Conservation (phyloP, 805 yeast species). For the Barnettozyma siamensis region DNA sequence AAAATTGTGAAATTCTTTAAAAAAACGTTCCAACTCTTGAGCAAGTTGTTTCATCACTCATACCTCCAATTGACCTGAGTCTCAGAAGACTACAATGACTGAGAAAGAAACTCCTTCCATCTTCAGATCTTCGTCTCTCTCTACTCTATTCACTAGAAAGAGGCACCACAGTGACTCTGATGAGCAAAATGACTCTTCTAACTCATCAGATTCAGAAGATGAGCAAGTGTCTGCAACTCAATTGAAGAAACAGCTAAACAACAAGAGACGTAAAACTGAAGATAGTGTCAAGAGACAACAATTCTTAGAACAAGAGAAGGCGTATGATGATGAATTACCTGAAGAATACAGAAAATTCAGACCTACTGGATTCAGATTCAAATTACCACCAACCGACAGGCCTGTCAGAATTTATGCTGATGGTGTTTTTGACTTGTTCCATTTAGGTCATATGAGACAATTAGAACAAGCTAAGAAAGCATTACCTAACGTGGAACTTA, state of each 20-base stretch:
- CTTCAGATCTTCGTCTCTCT: conserved; percentile 8
- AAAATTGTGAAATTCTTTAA: no score
- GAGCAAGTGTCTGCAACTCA: conserved; percentile 8
- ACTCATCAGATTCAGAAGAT: conserved; percentile 2
- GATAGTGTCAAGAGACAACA: conserved; percentile 21
- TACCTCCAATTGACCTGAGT: no score
- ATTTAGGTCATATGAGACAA: conserved; percentile 96
- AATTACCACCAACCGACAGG: conserved; percentile 77
- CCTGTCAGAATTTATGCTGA: conserved; percentile 96
- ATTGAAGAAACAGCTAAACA: no score
- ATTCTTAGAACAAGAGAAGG: conserved; percentile 43
- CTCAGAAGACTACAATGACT: no score
- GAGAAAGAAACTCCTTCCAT: conserved; percentile 2
- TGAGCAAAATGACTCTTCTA: not conserved
- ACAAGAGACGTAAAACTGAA: conserved; percentile 23
- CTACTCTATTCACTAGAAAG: conserved; percentile 7
- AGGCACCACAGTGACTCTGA: conserved; percentile 7
- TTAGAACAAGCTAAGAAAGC: conserved; percentile 94
- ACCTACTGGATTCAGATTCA: conserved; percentile 73
- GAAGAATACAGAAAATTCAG: conserved; percentile 68
- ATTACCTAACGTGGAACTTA: conserved; percentile 74
- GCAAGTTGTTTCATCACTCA: no score
- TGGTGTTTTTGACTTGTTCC: conserved; percentile 96
- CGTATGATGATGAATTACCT: conserved; percentile 60
- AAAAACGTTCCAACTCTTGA: no score